Base-by-base conservation (phyloP, 2,329 filamentous ascomycete genomes). In the Ophiostoma sp. region DNA sequence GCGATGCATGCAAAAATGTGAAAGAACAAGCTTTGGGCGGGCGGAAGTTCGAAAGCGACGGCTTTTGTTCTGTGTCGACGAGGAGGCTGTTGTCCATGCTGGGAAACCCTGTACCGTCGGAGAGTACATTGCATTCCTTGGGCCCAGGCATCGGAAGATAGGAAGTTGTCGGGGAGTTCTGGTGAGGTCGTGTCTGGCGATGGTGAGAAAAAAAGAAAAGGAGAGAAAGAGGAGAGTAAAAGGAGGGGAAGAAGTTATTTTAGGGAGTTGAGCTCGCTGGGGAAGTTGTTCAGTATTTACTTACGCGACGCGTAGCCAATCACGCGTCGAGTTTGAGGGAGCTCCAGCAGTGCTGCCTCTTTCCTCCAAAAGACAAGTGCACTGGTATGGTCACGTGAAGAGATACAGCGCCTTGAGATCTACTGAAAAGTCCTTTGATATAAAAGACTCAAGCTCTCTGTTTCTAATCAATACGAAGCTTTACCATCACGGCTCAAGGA, bases 1-100 rank as follows among this genome's bases (percentile, higher is more conserved):
- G 92, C 90, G 89, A 85, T 84, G 87, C 92, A 93, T 92, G 86
- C 83, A 83, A 76, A 73, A 75, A 31, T 9, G 11, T 28, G 73
- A 74, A 64, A 72, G 70, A 74, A 52, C 66, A 28, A 52, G 22
- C 42, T 52, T 69, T 68, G 61, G 61, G 61, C 42, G 42, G 48
- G 45, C 52, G 36, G 33, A 61, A 70, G 36, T 1, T 22, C n/a
- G 33, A 36, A 7, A 22, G 55, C 39, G 64, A 50, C 25, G 64
- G 64, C 64, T 68, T 68, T 48, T 31, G 42, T 68, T 50, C 61
- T 45, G 8, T 42, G 61, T 64, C 22, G 61, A 45, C 61, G 36
- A 45, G 70, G 57, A 45, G 57, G 28, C 31, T 28, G 1, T 59
- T 39, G 70, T 22, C 28, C 36, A 31, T n/a, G 11, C 4, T 4